Base-by-base conservation (phyloP, 306 rosid genomes). In the Arachis hypogaea region DNA sequence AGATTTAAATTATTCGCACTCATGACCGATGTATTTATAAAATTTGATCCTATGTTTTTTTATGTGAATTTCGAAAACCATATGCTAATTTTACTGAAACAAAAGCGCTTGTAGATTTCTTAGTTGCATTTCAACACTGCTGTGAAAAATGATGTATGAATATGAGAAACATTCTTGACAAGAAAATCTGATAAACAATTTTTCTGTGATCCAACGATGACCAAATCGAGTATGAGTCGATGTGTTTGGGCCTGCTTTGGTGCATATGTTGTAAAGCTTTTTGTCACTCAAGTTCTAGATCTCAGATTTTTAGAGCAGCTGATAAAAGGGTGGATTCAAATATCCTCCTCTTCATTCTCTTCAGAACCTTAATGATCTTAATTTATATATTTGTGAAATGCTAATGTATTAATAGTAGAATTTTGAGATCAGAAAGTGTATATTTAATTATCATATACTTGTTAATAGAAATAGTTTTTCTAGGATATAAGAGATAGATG, bases 201-300 rank as follows among this genome's bases (percentile, higher is more conserved):
- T 54, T 49, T 78, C 76, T 79, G 69, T 79, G 66, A 74, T 70
- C 43, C 86, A 88, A 97, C 88, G 78, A 85, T 88, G 77, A 88
- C 96, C 0, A 89, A 71, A 76, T 84, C 87, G 66, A 69, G 83
- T 41, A 84, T 85, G 89, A 78, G 85, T 74, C 91, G 83, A 66
- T 94, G 96, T 56, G 68, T 88, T 67, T 88, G 75, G 63, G 82
- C 83, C 77, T 94, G 97, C 90, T 47, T 88, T 78, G 70, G 84
- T 78, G 96, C 93, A 43, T 84, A 88, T 87, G 84, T 85, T 44
- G 77, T 84, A 5, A 94, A 88, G 84, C 33, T 83, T 75, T 47
- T 88, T 11, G 84, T 83, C 77, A 73, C 89, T 11, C 80, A 74
- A 75, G 62, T 84, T 64, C 71, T 67, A 61, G 78, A 85, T 67